phyloP scores from a whole-genome alignment of 345 rosid species.

The Acer saccharum region DNA sequence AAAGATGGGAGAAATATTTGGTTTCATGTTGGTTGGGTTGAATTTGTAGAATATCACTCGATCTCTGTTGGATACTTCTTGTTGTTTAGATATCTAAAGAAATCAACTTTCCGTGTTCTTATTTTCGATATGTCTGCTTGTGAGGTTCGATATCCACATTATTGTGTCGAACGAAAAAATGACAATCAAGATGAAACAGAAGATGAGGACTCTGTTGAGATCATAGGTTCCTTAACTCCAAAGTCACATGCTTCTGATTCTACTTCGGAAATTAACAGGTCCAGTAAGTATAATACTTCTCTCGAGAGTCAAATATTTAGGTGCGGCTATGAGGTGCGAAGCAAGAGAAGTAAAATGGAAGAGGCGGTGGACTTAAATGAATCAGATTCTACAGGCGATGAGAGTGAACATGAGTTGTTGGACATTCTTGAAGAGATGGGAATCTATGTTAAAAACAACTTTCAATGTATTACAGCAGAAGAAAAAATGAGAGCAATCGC shows the following conservation, averaged over 20 bases:
- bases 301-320: background rate
- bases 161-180: background rate
- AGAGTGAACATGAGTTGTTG: background rate
- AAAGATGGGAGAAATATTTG: conserved; percentile 27
- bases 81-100: conserved; percentile 39
- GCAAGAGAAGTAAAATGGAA: conserved; percentile 17
- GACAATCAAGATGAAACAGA: no score
- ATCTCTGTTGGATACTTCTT: conserved; percentile 33
- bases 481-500: background rate
- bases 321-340: background rate
- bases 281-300: no score
- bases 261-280: no score
- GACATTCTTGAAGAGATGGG: background rate
- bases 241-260: no score
- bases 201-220: no score
- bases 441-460: background rate
- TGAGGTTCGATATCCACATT: conserved; percentile 38
- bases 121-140: conserved; percentile 38
- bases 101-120: conserved; percentile 33
- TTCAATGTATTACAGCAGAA: background rate
- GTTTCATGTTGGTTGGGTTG: conserved; percentile 45
- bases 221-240: no score
- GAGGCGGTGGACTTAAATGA: background rate
- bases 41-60: conserved; percentile 36
- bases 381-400: background rate